phyloP scores from a whole-genome alignment of 306 rosid species.

The Cicer chorassanicum region DNA sequence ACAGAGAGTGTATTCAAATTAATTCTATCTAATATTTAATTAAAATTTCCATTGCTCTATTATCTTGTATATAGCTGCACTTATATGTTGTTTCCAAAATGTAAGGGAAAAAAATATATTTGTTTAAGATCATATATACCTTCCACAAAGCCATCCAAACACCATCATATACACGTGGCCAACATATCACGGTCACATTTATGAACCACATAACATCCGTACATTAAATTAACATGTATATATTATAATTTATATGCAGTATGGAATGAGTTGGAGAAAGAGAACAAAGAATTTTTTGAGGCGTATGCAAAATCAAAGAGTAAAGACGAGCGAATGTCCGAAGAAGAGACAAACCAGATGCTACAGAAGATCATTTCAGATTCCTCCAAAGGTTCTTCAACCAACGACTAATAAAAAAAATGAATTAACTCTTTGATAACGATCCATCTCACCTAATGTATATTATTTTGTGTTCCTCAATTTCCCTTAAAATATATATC shows the following conservation, averaged over 20 bases:
- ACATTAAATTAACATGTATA: not conserved
- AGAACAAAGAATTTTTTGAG: slow-evolving; percentile 82
- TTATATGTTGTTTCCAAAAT: not conserved
- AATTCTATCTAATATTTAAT: too few relatives aligned
- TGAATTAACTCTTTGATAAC: slow-evolving; percentile 33
- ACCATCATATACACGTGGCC: slow-evolving; percentile 1
- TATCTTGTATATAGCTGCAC: too few relatives aligned
- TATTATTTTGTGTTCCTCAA: not conserved
- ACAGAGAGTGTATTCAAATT: too few relatives aligned
- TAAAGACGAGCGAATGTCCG: slow-evolving; percentile 71
- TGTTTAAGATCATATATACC: not conserved
- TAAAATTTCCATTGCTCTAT: too few relatives aligned
- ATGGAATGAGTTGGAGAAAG: slow-evolving; percentile 94
- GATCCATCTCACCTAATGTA: slow-evolving; percentile 41
- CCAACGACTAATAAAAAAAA: slow-evolving; percentile 21
- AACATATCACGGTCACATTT: slow-evolving; percentile 14
- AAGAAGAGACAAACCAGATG: slow-evolving; percentile 84
- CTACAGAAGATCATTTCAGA: slow-evolving; percentile 72
- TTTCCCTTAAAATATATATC: too few relatives aligned
- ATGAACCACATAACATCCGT: slow-evolving; percentile 36
- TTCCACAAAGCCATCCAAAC: not conserved
- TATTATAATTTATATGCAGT: slow-evolving; percentile 53
- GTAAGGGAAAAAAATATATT: not conserved
- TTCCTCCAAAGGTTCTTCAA: slow-evolving; percentile 65
- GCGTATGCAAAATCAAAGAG: slow-evolving; percentile 63